phyloP scores from a whole-genome alignment of 768 basidiomycete species.

The Calocybe indica region DNA sequence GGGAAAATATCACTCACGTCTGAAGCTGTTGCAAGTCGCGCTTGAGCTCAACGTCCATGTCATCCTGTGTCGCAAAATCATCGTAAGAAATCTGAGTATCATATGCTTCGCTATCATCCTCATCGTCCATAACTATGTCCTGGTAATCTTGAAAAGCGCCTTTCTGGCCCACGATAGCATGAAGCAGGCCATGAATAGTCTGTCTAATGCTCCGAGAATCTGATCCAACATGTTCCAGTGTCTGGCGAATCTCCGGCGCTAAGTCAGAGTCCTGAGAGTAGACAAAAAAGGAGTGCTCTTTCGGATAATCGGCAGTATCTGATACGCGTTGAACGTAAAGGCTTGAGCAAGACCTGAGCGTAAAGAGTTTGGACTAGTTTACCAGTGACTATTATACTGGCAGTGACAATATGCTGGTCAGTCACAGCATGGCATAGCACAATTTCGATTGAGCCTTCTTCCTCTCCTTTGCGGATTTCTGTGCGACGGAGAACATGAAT shows the following conservation, averaged over 20 bases:
- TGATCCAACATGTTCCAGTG: constrained; percentile 40
- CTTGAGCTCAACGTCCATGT: constrained; percentile 5
- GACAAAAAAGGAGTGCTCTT: constrained; percentile 49
- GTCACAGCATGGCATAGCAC: constrained; percentile 26
- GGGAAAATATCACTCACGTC: constrained; percentile 15
- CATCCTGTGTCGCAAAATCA: constrained; percentile 18
- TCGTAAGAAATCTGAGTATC: constrained; percentile 35
- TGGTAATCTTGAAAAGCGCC: background rate
- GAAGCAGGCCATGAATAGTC: constrained; percentile 38
- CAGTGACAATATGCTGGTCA: constrained; percentile 25
- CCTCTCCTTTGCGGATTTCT: constrained; percentile 54
- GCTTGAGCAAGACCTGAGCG: background rate
- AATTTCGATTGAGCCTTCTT: constrained; percentile 60
- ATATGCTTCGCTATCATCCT: constrained; percentile 25
- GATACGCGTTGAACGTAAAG: background rate
- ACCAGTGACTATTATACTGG: constrained; percentile 49
- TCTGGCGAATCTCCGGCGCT: constrained; percentile 29
- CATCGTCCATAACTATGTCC: constrained; percentile 9
- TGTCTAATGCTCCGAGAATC: constrained; percentile 35
- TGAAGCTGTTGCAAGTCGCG: no score
- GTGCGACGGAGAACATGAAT: background rate
- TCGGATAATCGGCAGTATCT: constrained; percentile 69
- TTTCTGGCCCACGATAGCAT: background rate
- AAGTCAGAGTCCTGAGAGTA: constrained; percentile 44
- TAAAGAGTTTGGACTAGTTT: constrained; percentile 7